Evolutionary conservation across 768 basidiomycete genomes (phyloP).

Genomic region (Mycena maculata): DNA sequence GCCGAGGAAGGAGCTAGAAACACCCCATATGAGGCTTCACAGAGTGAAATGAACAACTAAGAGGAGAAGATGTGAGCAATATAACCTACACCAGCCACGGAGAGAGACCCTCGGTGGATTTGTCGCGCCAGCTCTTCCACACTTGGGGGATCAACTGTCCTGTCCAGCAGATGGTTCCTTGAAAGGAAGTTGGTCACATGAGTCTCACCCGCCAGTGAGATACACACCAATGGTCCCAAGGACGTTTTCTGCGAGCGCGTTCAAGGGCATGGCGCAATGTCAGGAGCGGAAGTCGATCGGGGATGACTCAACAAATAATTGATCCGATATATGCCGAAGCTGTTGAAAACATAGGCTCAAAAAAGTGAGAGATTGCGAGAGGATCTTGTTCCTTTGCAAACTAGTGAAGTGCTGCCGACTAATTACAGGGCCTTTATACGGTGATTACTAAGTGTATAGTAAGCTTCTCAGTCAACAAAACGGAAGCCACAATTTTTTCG

Average conservation of each 20-base stretch:
- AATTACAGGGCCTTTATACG: no score
- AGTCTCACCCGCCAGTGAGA: neutral
- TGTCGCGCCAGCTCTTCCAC: slow-evolving; percentile 75
- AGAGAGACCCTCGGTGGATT: slow-evolving; percentile 77
- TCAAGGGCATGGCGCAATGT: neutral
- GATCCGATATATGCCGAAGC: no score
- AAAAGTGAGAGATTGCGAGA: no score
- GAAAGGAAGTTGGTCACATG: neutral
- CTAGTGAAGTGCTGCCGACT: no score
- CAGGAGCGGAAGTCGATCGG: no score
- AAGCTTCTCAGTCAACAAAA: no score
- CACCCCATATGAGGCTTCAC: slow-evolving; percentile 68
- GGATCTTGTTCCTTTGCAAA: no score
- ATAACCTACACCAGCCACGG: slow-evolving; percentile 68
- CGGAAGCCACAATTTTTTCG: no score
- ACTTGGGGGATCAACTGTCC: slow-evolving; percentile 76
- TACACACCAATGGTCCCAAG: neutral
- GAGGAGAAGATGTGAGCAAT: neutral
- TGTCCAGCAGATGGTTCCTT: slow-evolving; percentile 75
- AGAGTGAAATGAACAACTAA: neutral
- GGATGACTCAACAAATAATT: no score
- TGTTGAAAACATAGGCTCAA: no score
- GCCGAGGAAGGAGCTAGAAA: slow-evolving; percentile 69
- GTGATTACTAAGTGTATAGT: slow-evolving; percentile 25
- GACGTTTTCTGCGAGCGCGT: neutral